A percentile compares a stretch with the other conserved stretches of the same genome.
These are phyloP conservation scores for Sphaerulina vaccinii DNA, from an alignment of 2,329 filamentous ascomycete species.

Conservation along the genomic window DNA sequence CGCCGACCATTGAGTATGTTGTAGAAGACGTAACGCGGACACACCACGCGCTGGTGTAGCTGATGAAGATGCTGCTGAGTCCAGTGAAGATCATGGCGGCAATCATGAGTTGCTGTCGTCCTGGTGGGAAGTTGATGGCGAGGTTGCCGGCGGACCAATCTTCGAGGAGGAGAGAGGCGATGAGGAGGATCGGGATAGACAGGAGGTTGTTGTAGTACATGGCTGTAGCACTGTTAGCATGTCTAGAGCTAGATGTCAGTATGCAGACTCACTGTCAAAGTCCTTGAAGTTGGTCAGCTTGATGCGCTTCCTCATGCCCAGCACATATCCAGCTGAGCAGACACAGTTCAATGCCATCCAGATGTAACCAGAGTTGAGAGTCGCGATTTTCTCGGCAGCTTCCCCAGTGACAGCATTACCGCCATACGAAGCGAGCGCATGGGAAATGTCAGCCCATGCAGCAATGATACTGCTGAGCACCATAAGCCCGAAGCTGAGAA, in stretches of 20 bases:
- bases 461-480: constrained; percentile 91
- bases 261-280: constrained; percentile 80
- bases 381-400: constrained; percentile 71
- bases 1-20: constrained; percentile 98
- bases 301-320: constrained; percentile 96
- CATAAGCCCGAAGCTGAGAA: constrained; percentile 96
- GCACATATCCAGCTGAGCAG: constrained; percentile 83
- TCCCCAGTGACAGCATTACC: constrained; percentile 50
- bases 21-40: constrained; percentile 96
- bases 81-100: constrained; percentile 92
- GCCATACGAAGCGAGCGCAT: constrained; percentile 64
- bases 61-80: constrained; percentile 92
- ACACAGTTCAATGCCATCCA: constrained; percentile 99
- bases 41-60: constrained; percentile 99
- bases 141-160: constrained; percentile 91
- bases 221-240: constrained; percentile 53
- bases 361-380: constrained; percentile 88
- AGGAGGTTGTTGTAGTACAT: constrained; percentile 99
- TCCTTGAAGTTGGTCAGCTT: constrained; percentile 99
- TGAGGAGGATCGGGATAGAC: constrained; percentile 85
- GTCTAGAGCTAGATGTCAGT: background rate
- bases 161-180: constrained; percentile 78
- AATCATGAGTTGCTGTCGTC: constrained; percentile 71
- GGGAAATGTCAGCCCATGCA: constrained; percentile 94
- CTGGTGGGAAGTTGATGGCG: constrained; percentile 80